A percentile compares a stretch with the other conserved stretches of the same genome.
phyloP scores from a whole-genome alignment of 345 rosid species.

The Pelargonium nanum region DNA sequence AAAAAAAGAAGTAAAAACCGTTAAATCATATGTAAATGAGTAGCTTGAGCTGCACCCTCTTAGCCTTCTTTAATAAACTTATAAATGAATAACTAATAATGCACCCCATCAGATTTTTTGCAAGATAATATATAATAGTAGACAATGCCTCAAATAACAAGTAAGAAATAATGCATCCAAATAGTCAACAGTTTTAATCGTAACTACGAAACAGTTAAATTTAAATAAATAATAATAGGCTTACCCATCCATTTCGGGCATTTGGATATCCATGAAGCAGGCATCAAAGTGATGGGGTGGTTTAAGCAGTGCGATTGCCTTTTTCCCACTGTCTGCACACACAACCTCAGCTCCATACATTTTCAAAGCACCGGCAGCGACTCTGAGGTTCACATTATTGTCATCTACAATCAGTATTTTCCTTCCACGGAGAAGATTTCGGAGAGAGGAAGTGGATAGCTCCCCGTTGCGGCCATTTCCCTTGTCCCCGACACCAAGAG shows the following conservation, averaged over 20 bases:
- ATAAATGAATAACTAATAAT: no score
- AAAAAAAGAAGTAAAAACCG: no score
- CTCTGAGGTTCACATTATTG: slow-evolving; percentile 73
- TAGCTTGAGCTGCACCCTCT: no score
- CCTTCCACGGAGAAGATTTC: slow-evolving; percentile 62
- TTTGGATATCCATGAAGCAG: slow-evolving; percentile 98
- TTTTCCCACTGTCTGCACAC: slow-evolving; percentile 50
- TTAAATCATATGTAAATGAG: no score
- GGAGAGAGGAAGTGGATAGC: slow-evolving; percentile 39
- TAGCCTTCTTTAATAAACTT: no score
- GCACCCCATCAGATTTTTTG: no score
- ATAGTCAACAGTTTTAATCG: neutral
- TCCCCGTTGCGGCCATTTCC: slow-evolving; percentile 51
- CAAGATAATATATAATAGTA: no score
- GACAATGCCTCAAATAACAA: neutral
- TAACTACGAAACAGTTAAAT: neutral
- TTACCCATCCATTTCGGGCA: slow-evolving; percentile 99
- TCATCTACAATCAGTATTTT: slow-evolving; percentile 82
- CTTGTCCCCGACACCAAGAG: slow-evolving; percentile 55
- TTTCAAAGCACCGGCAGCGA: slow-evolving; percentile 85
- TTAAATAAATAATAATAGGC: slow-evolving; percentile 6
- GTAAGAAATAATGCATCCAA: neutral
- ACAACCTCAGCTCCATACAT: slow-evolving; percentile 92
- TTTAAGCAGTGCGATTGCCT: slow-evolving; percentile 49
- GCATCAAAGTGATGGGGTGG: slow-evolving; percentile 87